Base-by-base conservation (phyloP, 2,329 filamentous ascomycete genomes). In the Aspergillus sp. region DNA sequence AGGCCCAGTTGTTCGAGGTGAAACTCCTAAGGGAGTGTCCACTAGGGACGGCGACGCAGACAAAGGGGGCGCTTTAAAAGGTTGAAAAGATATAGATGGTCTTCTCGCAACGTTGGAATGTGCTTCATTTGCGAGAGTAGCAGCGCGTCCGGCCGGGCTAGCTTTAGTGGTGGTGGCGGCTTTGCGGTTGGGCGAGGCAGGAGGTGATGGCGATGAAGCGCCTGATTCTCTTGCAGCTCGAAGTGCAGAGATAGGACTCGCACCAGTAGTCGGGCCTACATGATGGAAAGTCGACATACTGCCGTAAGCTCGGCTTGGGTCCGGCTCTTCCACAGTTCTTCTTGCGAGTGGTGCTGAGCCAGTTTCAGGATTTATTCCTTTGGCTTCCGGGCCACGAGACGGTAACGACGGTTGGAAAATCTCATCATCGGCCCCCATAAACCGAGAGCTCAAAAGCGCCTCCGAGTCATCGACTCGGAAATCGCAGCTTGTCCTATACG, bases 41-140 rank as follows among this genome's bases (percentile, higher is more conserved):
- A 79, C 75, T 31, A 79, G 75, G n/a, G 82, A 80, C 17, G 93
- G 93, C 4, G 93, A 97, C 4, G 90, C 91, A 2, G 93, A 96
- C n/a, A 98, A 80, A 1, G 93, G 96, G 11, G 93, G 93, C 14
- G 93, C 91, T 75, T 99, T 99, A 80, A 99, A 99, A 0, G 93
- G 93, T 66, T 96, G 91, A 68, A 97, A 96, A 0, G 91, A 96
- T 21, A 96, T 85, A 0, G 91, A 97, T 6, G 90, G 88, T 53
- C 91, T 86, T 66, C 92, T 84, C 53, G 82, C 82, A 48, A 83
- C 77, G 21, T 75, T 56, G 79, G 73, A 53, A 76, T 82, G 56
- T 75, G 80, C 68, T 78, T 84, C 63, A 76, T 81, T 79, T 75
- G 69, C 70, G 45, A 75, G 64, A 31, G 65, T 63, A 23, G 70